A percentile compares a stretch with the other conserved stretches of the same genome.
phyloP scores from a whole-genome alignment of 768 basidiomycete genomes.

The Polyporus arcularius region DNA sequence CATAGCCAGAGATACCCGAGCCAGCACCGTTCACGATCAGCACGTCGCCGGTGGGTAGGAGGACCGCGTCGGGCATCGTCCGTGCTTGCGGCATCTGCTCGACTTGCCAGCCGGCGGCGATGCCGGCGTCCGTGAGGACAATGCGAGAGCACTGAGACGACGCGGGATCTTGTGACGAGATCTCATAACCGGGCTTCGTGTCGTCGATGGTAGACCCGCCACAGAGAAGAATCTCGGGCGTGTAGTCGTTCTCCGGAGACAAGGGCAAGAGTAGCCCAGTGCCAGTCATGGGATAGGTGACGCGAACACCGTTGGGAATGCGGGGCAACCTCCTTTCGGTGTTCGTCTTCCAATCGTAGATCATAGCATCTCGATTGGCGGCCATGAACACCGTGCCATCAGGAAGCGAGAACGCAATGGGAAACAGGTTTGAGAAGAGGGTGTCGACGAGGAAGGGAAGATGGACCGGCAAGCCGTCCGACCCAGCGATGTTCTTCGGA shows the following conservation, averaged over 20 bases:
- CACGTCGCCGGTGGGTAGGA: slow-evolving; percentile 75
- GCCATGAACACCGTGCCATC: slow-evolving; percentile 73
- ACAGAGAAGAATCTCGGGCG: slow-evolving; percentile 72
- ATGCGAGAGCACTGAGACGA: slow-evolving; percentile 75
- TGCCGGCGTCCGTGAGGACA: slow-evolving; percentile 63
- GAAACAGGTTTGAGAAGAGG: slow-evolving; percentile 81
- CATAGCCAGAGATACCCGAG: slow-evolving; percentile 76
- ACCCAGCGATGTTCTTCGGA: slow-evolving; percentile 69
- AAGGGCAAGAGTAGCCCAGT: slow-evolving; percentile 75
- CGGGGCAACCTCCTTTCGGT: slow-evolving; percentile 61
- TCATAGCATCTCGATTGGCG: slow-evolving; percentile 77
- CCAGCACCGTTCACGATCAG: slow-evolving; percentile 77
- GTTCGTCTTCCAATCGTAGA: slow-evolving; percentile 74
- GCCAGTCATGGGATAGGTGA: slow-evolving; percentile 84
- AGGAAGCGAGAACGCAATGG: slow-evolving; percentile 72
- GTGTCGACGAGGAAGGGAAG: slow-evolving; percentile 68
- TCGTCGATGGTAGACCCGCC: slow-evolving; percentile 75
- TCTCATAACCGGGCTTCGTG: slow-evolving; percentile 53
- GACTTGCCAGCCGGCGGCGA: slow-evolving; percentile 68
- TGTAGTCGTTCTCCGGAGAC: slow-evolving; percentile 58
- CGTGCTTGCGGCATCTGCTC: slow-evolving; percentile 76
- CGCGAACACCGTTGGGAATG: slow-evolving; percentile 76
- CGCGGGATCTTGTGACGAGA: slow-evolving; percentile 74
- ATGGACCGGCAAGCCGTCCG: slow-evolving; percentile 66
- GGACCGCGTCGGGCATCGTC: slow-evolving; percentile 78